Conservation (phyloP, 805 yeast genomes). For the Ascoidea tarda region DNA sequence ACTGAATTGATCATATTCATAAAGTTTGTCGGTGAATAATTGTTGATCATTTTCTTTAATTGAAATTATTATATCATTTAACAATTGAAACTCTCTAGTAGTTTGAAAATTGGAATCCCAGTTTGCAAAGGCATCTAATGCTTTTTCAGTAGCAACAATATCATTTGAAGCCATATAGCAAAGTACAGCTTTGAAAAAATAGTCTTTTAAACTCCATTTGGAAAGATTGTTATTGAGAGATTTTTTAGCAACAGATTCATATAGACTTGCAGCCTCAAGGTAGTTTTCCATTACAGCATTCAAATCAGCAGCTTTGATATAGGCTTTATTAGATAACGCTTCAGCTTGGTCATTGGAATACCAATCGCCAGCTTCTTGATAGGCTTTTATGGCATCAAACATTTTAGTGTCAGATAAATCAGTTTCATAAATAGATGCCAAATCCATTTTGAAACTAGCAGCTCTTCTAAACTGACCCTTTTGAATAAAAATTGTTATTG, state of each 20-base stretch:
- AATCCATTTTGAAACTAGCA: slow-evolving; percentile 84
- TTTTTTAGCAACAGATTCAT: slow-evolving; percentile 65
- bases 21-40: slow-evolving; percentile 55
- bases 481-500: slow-evolving; percentile 71
- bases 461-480: slow-evolving; percentile 95
- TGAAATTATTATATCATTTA: slow-evolving; percentile 55
- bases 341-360: slow-evolving; percentile 86
- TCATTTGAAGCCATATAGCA: slow-evolving; percentile 80
- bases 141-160: slow-evolving; percentile 69
- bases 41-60: slow-evolving; percentile 72
- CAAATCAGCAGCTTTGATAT: slow-evolving; percentile 79
- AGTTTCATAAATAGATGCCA: slow-evolving; percentile 76
- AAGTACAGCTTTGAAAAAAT: slow-evolving; percentile 70
- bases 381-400: slow-evolving; percentile 57
- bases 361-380: slow-evolving; percentile 95
- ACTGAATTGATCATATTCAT: slow-evolving; percentile 74
- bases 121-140: slow-evolving; percentile 43
- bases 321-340: slow-evolving; percentile 80
- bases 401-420: slow-evolving; percentile 41
- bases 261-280: slow-evolving; percentile 59
- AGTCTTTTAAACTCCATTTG: slow-evolving; percentile 88
- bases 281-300: slow-evolving; percentile 67
- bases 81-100: slow-evolving; percentile 63
- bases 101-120: slow-evolving; percentile 66
- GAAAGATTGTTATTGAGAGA: slow-evolving; percentile 62